Evolutionary conservation across 1,284 basidiomycete genomes (phyloP).

Genomic region (Cryptococcus sp.): DNA sequence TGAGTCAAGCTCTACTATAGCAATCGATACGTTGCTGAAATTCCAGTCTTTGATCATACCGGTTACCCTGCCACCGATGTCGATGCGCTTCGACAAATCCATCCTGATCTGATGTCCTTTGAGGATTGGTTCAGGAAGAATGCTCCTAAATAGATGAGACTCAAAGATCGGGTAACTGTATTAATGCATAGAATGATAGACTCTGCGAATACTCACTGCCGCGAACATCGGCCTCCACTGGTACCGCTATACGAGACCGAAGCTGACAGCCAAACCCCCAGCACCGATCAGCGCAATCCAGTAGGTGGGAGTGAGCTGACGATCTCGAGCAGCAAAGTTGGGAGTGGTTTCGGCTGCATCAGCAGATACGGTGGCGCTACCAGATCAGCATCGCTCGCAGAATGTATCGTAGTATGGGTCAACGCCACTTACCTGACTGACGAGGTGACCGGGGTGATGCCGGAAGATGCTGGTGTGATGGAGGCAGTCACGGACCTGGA

Average conservation of each 20-base stretch:
- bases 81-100: conserved; percentile 8
- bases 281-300: background rate
- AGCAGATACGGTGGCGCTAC: background rate
- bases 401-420: too few species aligned
- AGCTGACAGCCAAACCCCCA: background rate
- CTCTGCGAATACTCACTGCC: too few species aligned
- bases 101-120: conserved; percentile 10
- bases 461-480: too few species aligned
- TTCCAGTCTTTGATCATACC: conserved; percentile 7
- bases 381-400: background rate
- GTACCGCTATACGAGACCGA: too few species aligned
- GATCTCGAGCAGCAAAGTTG: background rate
- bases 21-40: background rate
- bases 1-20: conserved; percentile 3
- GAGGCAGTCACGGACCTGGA: background rate
- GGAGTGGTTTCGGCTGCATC: background rate
- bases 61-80: conserved; percentile 11
- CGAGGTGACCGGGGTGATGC: too few species aligned
- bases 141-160: background rate
- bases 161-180: too few species aligned
- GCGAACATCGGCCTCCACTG: too few species aligned
- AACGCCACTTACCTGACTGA: too few species aligned
- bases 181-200: too few species aligned
- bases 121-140: conserved; percentile 11
- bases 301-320: background rate